Evolutionary conservation across 2,329 filamentous ascomycete species (phyloP).

Genomic region (Alternaria angustiovoidea): DNA sequence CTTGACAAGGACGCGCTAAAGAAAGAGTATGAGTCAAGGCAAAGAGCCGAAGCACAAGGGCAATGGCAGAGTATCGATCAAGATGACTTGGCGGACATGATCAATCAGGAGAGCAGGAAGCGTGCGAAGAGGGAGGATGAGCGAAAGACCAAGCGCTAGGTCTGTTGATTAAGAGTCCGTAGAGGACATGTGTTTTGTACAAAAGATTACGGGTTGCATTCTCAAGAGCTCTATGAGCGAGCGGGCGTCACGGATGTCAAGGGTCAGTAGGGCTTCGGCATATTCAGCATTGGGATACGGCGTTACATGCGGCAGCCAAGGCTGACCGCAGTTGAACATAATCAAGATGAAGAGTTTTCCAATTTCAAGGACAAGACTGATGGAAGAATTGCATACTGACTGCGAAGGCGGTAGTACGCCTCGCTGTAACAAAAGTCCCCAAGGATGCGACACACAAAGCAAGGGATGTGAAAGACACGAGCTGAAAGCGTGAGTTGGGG

Average conservation of each 20-base stretch:
- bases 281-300: constrained; percentile 36
- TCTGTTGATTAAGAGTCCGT: constrained; percentile 11
- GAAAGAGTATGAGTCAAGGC: constrained; percentile 78
- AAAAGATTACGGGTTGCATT: constrained; percentile 28
- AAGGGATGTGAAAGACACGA: constrained; percentile 10
- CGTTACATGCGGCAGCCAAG: constrained; percentile 30
- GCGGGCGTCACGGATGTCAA: constrained; percentile 34
- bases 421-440: constrained; percentile 1
- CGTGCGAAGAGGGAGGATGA: constrained; percentile 87
- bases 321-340: constrained; percentile 35
- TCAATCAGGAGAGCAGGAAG: constrained; percentile 91
- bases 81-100: constrained; percentile 95
- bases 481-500: not conserved
- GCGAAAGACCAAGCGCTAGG: constrained; percentile 66
- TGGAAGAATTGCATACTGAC: constrained; percentile 19
- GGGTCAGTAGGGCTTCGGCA: constrained; percentile 21
- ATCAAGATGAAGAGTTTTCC: constrained; percentile 34
- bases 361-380: constrained; percentile 14
- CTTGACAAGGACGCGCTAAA: constrained; percentile 85
- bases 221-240: constrained; percentile 26
- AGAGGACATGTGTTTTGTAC: constrained; percentile 27
- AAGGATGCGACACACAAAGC: constrained; percentile 7
- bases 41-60: constrained; percentile 65
- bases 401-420: constrained; percentile 3
- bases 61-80: constrained; percentile 80